Percentiles rank a stretch among this genome's conserved stretches.
These are phyloP conservation scores for Stephanodiscus triporus DNA, from an alignment of 108 stramenopile species.

Conservation along the genomic window DNA sequence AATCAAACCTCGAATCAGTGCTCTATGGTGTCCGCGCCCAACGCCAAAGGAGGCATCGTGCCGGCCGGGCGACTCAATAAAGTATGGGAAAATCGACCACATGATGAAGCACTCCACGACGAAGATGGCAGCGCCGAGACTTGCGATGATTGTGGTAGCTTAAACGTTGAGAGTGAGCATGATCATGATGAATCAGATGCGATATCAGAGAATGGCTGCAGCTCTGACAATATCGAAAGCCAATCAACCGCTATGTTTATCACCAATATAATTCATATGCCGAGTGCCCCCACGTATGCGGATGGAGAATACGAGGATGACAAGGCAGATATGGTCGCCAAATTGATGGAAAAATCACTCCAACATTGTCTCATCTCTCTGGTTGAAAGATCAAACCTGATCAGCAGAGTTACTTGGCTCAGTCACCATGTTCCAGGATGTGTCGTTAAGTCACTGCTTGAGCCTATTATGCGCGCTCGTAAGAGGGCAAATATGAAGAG, in stretches of 20 bases:
- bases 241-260: background rate
- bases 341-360: slow-evolving; percentile 30
- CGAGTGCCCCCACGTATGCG: slow-evolving; percentile 10
- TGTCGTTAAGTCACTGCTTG: slow-evolving; percentile 41
- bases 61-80: too few relatives aligned
- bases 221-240: background rate
- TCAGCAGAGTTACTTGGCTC: slow-evolving; percentile 55
- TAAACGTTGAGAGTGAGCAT: background rate
- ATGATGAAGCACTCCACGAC: background rate
- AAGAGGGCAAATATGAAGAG: slow-evolving; percentile 16
- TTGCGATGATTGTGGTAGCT: background rate
- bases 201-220: background rate
- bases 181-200: slow-evolving; percentile 1
- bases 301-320: slow-evolving; percentile 30
- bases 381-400: slow-evolving; percentile 39
- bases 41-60: too few relatives aligned
- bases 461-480: slow-evolving; percentile 31
- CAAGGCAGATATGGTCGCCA: slow-evolving; percentile 28
- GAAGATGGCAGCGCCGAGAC: background rate
- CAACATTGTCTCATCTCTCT: slow-evolving; percentile 18
- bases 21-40: too few relatives aligned
- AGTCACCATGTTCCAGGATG: slow-evolving; percentile 59
- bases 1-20: too few relatives aligned
- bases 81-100: background rate
- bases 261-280: slow-evolving; percentile 8